phyloP scores from a whole-genome alignment of 345 rosid species.

The Bruguiera parviflora region DNA sequence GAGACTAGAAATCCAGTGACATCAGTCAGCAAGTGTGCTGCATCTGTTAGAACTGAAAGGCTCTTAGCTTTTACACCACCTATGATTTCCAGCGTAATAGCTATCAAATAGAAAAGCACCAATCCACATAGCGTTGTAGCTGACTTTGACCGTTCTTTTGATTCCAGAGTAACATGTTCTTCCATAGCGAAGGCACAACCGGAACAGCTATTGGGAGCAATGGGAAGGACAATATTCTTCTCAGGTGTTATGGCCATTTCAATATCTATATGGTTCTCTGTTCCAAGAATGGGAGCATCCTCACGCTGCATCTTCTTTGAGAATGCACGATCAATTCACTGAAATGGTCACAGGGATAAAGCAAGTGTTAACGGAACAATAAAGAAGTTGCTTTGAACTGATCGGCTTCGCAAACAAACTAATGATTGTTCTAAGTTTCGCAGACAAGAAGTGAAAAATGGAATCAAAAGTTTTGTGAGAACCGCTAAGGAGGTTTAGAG shows the following conservation, averaged over 20 bases:
- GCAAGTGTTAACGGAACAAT: constrained; percentile 1
- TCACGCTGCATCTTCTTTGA: constrained; percentile 50
- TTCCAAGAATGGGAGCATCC: constrained; percentile 36
- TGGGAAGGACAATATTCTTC: constrained; percentile 19
- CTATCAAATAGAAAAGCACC: constrained; percentile 42
- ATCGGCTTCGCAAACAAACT: constrained; percentile 3
- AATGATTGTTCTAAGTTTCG: background rate
- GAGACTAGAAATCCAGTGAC: constrained; percentile 65
- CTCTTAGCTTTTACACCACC: constrained; percentile 83
- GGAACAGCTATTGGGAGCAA: constrained; percentile 23
- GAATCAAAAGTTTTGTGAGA: background rate
- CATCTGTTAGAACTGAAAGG: constrained; percentile 77
- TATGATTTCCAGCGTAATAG: constrained; percentile 58
- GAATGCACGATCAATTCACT: background rate
- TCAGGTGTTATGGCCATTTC: constrained; percentile 41
- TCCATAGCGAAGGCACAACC: constrained; percentile 49
- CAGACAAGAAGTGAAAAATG: constrained; percentile 4
- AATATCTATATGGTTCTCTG: constrained; percentile 27
- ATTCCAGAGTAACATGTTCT: constrained; percentile 38
- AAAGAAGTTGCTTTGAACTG: background rate
- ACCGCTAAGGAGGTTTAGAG: too few species aligned
- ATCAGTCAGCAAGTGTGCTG: constrained; percentile 77
- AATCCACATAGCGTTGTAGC: constrained; percentile 46
- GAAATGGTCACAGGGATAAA: background rate
- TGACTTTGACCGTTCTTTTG: constrained; percentile 45